A percentile compares a stretch with the other conserved stretches of the same genome.
phyloP scores from a whole-genome alignment of 805 yeast genomes.

The Yarrowia keelungensis region DNA sequence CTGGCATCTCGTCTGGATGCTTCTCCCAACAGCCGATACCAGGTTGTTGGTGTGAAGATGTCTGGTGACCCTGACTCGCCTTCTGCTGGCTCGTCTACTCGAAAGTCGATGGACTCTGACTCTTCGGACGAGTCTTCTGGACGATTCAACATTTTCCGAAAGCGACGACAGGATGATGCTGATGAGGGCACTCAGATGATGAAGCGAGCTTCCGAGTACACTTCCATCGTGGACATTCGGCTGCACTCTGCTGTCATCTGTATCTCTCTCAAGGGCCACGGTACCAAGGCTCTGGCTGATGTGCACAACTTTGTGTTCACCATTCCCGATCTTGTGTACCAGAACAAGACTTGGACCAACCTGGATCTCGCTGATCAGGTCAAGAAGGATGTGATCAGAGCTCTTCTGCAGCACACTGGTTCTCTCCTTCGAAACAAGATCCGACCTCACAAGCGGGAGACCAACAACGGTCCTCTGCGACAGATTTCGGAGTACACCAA shows the following conservation, averaged over 20 bases:
- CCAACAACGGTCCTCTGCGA: conserved; percentile 44
- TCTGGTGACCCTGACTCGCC: conserved; percentile 2
- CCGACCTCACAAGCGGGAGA: conserved; percentile 48
- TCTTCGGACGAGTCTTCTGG: conserved; percentile 27
- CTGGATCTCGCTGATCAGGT: conserved; percentile 69
- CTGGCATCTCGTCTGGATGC: conserved; percentile 15
- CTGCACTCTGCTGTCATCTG: conserved; percentile 61
- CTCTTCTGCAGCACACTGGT: conserved; percentile 63
- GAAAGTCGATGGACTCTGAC: conserved; percentile 9
- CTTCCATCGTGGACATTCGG: conserved; percentile 68
- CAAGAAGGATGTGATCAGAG: conserved; percentile 58
- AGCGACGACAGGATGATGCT: conserved; percentile 37
- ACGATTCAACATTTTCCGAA: conserved; percentile 30
- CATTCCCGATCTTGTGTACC: conserved; percentile 66
- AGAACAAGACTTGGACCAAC: conserved; percentile 72
- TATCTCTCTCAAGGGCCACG: conserved; percentile 79
- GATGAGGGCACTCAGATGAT: conserved; percentile 69
- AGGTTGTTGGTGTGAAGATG: conserved; percentile 30
- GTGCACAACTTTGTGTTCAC: conserved; percentile 74
- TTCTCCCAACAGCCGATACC: conserved; percentile 23
- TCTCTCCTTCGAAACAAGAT: conserved; percentile 80
- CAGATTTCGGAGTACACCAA: conserved; percentile 51
- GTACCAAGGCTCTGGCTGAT: conserved; percentile 71
- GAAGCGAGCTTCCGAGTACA: conserved; percentile 71
- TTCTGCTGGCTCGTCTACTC: not conserved